A percentile compares a stretch with the other conserved stretches of the same genome.
These are phyloP conservation scores for Helianthus annuus DNA, from an alignment of 129 eudicot genomes.

Conservation along the genomic window DNA sequence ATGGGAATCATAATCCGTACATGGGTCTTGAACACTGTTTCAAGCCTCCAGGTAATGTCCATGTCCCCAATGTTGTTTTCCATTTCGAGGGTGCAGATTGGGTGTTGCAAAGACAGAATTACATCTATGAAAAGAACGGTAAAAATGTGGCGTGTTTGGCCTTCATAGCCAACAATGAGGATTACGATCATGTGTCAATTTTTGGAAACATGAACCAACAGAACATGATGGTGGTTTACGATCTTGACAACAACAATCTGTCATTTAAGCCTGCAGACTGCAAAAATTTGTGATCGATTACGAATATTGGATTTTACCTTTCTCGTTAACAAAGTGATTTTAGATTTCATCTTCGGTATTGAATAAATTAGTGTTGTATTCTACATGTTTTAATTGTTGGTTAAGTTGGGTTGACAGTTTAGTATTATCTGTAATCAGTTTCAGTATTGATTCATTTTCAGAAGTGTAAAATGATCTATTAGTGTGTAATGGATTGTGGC, in stretches of 20 bases:
- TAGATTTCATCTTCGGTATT: not conserved
- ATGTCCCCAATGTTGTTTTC: slow-evolving; percentile 32
- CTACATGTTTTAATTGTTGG: not conserved
- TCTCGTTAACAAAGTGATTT: not conserved
- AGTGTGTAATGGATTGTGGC: no score
- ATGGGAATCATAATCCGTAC: not conserved
- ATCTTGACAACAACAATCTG: slow-evolving; percentile 40
- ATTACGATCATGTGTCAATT: slow-evolving; percentile 29
- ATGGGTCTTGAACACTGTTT: slow-evolving; percentile 29
- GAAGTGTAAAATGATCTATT: no score
- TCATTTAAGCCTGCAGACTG: slow-evolving; percentile 47
- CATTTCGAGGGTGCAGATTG: slow-evolving; percentile 44
- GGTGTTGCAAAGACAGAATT: slow-evolving; percentile 45
- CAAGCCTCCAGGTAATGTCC: slow-evolving; percentile 4
- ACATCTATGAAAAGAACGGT: slow-evolving; percentile 28
- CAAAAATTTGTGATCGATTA: slow-evolving; percentile 18
- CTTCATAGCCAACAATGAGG: slow-evolving; percentile 29
- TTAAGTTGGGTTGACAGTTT: no score
- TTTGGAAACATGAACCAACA: slow-evolving; percentile 59
- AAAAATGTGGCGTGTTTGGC: slow-evolving; percentile 35
- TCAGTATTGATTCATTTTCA: no score
- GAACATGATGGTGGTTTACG: slow-evolving; percentile 44
- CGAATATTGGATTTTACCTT: not conserved
- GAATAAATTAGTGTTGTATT: not conserved
- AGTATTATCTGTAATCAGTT: no score